These are phyloP conservation scores for Pythium myriotylum DNA, from an alignment of 352 stramenopile species.

Conservation along the genomic window DNA sequence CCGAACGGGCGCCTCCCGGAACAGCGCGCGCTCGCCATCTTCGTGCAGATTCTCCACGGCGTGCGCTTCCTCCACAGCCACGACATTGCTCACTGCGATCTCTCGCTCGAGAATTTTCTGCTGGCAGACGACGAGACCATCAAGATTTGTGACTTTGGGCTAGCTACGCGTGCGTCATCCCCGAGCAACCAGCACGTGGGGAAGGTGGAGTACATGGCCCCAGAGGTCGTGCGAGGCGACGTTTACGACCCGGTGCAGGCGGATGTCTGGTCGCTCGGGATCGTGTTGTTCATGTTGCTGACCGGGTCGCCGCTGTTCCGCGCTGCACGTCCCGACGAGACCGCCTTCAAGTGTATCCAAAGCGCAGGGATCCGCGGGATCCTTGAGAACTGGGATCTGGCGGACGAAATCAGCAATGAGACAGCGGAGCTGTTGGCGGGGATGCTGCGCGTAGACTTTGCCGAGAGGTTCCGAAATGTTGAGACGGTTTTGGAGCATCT, in stretches of 20 bases:
- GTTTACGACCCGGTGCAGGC: slow-evolving; percentile 25
- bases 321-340: not conserved
- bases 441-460: slow-evolving; percentile 15
- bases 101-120: slow-evolving; percentile 27
- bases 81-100: slow-evolving; percentile 23
- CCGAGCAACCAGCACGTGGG: slow-evolving; percentile 15
- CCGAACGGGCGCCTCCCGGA: slow-evolving; percentile 7
- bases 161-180: slow-evolving; percentile 1
- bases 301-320: slow-evolving; percentile 54
- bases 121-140: not conserved
- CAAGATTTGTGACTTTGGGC: slow-evolving; percentile 34
- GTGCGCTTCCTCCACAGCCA: slow-evolving; percentile 23
- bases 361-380: slow-evolving; percentile 7
- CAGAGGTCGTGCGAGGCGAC: slow-evolving; percentile 22
- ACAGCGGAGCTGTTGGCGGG: slow-evolving; percentile 12
- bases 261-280: slow-evolving; percentile 67
- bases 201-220: slow-evolving; percentile 34
- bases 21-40: slow-evolving; percentile 4
- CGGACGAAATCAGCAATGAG: not conserved
- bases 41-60: slow-evolving; percentile 5
- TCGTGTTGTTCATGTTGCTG: slow-evolving; percentile 73
- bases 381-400: slow-evolving; percentile 12
- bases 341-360: slow-evolving; percentile 2
- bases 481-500: slow-evolving; percentile 1
- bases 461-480: not conserved